Base-by-base conservation (phyloP, 345 rosid species). In the Litchi chinensis region DNA sequence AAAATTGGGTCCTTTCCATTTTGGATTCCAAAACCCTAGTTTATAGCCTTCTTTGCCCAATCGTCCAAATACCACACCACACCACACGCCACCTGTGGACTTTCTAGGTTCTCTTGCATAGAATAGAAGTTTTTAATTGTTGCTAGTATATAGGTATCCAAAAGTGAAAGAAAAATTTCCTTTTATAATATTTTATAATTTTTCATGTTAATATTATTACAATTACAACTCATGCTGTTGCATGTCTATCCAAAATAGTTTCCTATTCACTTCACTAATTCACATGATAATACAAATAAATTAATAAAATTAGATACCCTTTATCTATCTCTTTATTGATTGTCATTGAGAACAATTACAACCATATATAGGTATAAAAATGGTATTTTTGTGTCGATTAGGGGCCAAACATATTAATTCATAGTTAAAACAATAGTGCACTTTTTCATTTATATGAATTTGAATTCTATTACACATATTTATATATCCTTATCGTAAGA, bases 21-120 rank as follows among this genome's bases (percentile, higher is more conserved):
- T 57, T 5, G 65, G 76, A 83, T 83, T 86, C 82, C 82, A 63
- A 68, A 82, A 76, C 43, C 77, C 63, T 41, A 76, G 24, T 76
- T 65, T 24, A 56, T 24, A 44, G 40, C 2, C 64, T 46, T 66
- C 44, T 5, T 56, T 21, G 5, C 48, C 37, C 66, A 67, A 60
- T 26, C 65, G 73, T 77, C 46, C 79, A 74, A n/a, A n/a, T n/a
- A n/a, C n/a, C 76, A 68, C 0, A 46, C 65, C 21, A 21, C 13
- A 9, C 65, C 65, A 60, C 28, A 60, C 28, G 68, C 68, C 75
- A 71, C 68, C 63, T 19, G 26, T 6, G 5, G n/a, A 5, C 10
- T 28, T 28, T 8, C 37, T 44, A 66, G 52, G 65, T 32, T 76
- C 21, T 67, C 48, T 48, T 5, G 15, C 11, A 26, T 63, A 9